Base-by-base conservation (phyloP, 768 basidiomycete genomes). In the Russula vinacea region DNA sequence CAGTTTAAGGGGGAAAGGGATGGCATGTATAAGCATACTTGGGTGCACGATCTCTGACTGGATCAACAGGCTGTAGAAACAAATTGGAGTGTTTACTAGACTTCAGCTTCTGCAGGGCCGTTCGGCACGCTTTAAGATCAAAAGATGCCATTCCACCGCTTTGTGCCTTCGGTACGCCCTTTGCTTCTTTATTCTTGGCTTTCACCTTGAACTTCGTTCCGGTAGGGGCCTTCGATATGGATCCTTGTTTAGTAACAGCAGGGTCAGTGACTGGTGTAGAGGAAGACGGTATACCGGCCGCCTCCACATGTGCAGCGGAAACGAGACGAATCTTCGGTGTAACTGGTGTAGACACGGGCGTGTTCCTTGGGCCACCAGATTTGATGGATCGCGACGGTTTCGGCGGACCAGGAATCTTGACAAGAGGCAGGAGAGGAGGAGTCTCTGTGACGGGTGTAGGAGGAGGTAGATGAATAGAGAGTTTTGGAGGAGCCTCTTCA, bases 41-140 rank as follows among this genome's bases (percentile, higher is more conserved):
- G 19, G 92, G 92, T 11, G 93, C 94, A 70, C 84, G 83, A 70
- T 97, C 94, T 67, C 93, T 82, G 47, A 96, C 84, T n/a, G 94
- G 94, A 76, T 97, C 94, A n/a, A 98, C 96, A 37, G 96, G 93
- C 63, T 90, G 85, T 47, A 87, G 78, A 76, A 98, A 98, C 58
- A 90, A 70, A 32, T 76, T 73, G 4, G 90, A 86, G 64, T 83
- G 85, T 74, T 90, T 94, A 74, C 93, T 83, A 29, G 82, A 71
- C 70, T 83, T 82, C 37, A 96, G 76, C 73, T 94, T 95, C 80
- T 89, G 89, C 71, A 96, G 74, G 2, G 86, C 88, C 64, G 82
- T 89, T 57, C 86, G 83, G 68, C 85, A 90, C 10, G 88, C 90
- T 56, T 82, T 83, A 63, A 92, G 74, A 71, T 96, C 94, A 54